Evolutionary conservation across 306 rosid genomes (phyloP).

Genomic region (Cucumis melo): DNA sequence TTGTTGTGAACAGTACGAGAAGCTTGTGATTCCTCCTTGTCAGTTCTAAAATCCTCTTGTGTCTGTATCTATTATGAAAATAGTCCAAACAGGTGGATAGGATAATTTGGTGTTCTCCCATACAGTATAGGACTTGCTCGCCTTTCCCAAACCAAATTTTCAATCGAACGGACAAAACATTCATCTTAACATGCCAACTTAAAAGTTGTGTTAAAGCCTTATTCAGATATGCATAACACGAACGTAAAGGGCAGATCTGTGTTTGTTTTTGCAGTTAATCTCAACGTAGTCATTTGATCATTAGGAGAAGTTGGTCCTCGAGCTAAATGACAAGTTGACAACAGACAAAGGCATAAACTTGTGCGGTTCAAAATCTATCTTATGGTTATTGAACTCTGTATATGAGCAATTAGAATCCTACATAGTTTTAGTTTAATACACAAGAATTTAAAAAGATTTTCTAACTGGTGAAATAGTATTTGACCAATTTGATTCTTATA

Average conservation of each 20-base stretch:
- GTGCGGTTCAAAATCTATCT: no score
- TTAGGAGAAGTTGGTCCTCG: no score
- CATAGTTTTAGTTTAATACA: no score
- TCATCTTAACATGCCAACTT: not conserved
- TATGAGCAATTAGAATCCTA: no score
- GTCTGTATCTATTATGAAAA: slow-evolving; percentile 20
- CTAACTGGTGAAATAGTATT: no score
- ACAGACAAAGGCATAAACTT: no score
- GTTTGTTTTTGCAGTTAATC: not conserved
- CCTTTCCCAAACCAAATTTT: slow-evolving; percentile 40
- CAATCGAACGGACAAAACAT: slow-evolving; percentile 33
- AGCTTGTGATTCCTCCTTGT: not conserved
- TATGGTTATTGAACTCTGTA: no score
- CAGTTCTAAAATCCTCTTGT: not conserved
- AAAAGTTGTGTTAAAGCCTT: not conserved
- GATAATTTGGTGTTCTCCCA: slow-evolving; percentile 35
- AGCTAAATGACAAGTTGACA: no score
- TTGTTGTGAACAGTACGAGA: not conserved
- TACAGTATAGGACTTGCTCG: slow-evolving; percentile 26
- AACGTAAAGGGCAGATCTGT: not conserved
- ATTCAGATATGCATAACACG: not conserved
- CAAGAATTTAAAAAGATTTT: no score
- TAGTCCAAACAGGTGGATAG: slow-evolving; percentile 35
- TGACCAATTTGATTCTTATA: no score
- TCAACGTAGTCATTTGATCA: not conserved